Base-by-base conservation (phyloP, 2,329 filamentous ascomycete species). In the Cercospora sojina region DNA sequence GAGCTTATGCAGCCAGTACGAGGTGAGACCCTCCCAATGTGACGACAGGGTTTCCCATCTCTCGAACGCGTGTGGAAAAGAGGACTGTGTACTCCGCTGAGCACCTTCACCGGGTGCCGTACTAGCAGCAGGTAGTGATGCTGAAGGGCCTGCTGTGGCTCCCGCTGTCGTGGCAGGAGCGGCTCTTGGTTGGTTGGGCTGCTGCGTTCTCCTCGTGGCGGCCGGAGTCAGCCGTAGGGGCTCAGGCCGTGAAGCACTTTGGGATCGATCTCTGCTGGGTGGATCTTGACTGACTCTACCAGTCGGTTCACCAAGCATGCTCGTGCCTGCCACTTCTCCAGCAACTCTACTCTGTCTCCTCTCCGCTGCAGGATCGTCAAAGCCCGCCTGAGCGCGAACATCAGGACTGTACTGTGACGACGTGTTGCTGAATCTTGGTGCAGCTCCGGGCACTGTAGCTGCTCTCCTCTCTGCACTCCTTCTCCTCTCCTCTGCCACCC, bases 11-110 rank as follows among this genome's bases (percentile, higher is more conserved):
- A 99, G 95, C 94, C 95, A 99, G 80, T 97, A 98, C 66, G 92
- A 94, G 0, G 95, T 98, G 66, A 99, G 84, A 4, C 95, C 95
- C 78, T 99, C 95, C 95, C 95, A 99, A 74, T 98, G 94, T 5
- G 95, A 96, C 0, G 95, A 99, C 2, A 99, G 81, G 0, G 92
- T 94, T 77, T 99, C 95, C 95, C 95, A 99, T 67, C 95, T 87
- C 79, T 99, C 94, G 75, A 99, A 99, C 0, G 95, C 95, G 79
- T 98, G 95, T 0, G 95, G 95, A 71, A 99, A 98, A 0, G 90
- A 89, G 56, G 90, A 91, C 3, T 78, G 75, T 9, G 78, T 80
- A n/a, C 62, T 67, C 32, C 74, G 67, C 64, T 73, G 70, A 13
- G 65, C 65, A 8, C 55, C 67, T 59, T 70, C 71, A 10, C 66